These are phyloP conservation scores for Geranium rotundifolium DNA, from an alignment of 345 rosid species.

Conservation along the genomic window DNA sequence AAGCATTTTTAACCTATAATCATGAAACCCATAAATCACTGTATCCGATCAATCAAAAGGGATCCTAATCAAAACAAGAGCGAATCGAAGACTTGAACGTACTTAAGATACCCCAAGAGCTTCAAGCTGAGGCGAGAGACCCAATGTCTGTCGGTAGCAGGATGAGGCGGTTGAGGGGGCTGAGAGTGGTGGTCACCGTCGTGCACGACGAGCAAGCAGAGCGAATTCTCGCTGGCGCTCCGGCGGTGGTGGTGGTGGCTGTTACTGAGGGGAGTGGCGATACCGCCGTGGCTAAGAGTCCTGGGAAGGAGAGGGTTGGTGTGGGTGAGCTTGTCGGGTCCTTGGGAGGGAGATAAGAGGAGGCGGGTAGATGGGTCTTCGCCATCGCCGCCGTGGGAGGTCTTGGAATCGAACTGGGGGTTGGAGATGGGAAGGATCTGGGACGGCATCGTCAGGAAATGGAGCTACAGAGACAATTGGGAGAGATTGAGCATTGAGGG, in stretches of 20 bases:
- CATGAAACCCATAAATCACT: too few relatives aligned
- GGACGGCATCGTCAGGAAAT: too few relatives aligned
- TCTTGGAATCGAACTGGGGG: too few relatives aligned
- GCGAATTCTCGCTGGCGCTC: slow-evolving; percentile 47
- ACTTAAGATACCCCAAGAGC: slow-evolving; percentile 72
- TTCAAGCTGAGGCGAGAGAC: slow-evolving; percentile 57
- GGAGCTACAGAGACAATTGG: too few relatives aligned
- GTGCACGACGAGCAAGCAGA: slow-evolving; percentile 28
- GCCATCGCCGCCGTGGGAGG: slow-evolving; percentile 1
- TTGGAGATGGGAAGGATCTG: too few relatives aligned
- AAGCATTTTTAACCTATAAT: too few relatives aligned
- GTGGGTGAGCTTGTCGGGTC: slow-evolving; percentile 24
- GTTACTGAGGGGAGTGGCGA: slow-evolving; percentile 17
- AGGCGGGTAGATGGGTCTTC: slow-evolving; percentile 38
- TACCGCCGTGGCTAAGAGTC: slow-evolving; percentile 31
- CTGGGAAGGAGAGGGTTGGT: slow-evolving; percentile 45
- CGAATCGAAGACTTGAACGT: too few relatives aligned
- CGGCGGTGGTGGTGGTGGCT: slow-evolving; percentile 57
- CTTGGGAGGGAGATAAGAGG: slow-evolving; percentile 35
- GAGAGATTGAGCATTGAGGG: too few relatives aligned
- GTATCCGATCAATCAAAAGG: too few relatives aligned
- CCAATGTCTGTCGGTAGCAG: slow-evolving; percentile 51
- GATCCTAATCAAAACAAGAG: too few relatives aligned
- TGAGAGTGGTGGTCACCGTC: slow-evolving; percentile 25
- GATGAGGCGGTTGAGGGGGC: slow-evolving; percentile 42